Evolutionary conservation across 2,329 filamentous ascomycete genomes (phyloP).

Genomic region (Orbilia brochopaga): DNA sequence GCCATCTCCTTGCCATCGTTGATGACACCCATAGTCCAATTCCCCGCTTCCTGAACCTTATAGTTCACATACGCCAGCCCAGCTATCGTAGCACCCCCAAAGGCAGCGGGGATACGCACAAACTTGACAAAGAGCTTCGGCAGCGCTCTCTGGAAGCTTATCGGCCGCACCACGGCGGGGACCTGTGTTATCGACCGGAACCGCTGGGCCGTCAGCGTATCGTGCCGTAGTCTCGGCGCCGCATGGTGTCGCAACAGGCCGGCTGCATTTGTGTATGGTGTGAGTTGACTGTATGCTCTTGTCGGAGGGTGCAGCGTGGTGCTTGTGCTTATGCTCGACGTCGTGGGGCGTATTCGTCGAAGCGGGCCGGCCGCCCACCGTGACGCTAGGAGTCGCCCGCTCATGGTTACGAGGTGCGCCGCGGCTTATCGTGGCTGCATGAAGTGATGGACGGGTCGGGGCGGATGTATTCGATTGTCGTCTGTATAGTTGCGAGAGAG

Average conservation of each 20-base stretch:
- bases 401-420: constrained; percentile 63
- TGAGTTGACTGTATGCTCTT: constrained; percentile 29
- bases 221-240: constrained; percentile 31
- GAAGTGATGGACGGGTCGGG: constrained; percentile 14
- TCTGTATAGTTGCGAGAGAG: constrained; percentile 9
- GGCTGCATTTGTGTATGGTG: constrained; percentile 34
- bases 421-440: constrained; percentile 42
- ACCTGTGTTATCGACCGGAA: constrained; percentile 56
- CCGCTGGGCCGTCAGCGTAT: constrained; percentile 36
- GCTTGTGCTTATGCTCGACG: not conserved
- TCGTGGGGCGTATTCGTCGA: constrained; percentile 24
- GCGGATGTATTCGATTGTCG: not conserved
- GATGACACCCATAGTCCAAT: constrained; percentile 77
- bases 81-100: constrained; percentile 85
- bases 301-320: constrained; percentile 15
- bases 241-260: constrained; percentile 40
- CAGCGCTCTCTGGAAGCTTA: constrained; percentile 72
- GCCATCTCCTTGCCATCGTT: constrained; percentile 75
- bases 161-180: constrained; percentile 67
- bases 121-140: constrained; percentile 93
- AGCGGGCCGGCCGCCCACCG: constrained; percentile 57
- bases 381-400: constrained; percentile 76
- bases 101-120: constrained; percentile 83
- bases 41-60: constrained; percentile 83
- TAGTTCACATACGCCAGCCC: constrained; percentile 93